Conservation (phyloP, 495 filamentous ascomycete genomes). For the Evansstolkia leycettana region DNA sequence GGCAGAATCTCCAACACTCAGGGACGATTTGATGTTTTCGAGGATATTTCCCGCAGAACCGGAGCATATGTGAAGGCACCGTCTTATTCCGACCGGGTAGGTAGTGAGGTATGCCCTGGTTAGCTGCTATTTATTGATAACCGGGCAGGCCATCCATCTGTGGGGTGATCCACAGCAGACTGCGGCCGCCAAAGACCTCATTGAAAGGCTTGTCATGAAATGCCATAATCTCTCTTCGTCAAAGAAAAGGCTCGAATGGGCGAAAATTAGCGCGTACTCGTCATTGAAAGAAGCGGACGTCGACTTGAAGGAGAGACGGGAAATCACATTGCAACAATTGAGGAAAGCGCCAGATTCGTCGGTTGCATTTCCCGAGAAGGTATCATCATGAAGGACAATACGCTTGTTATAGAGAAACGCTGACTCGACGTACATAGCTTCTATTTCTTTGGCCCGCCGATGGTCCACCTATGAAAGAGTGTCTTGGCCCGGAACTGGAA, state of each 20-base stretch:
- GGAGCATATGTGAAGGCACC: slow-evolving; percentile 15
- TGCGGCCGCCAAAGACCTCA: slow-evolving; percentile 11
- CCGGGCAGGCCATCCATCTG: slow-evolving; percentile 8
- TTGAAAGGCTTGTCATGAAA: slow-evolving; percentile 11
- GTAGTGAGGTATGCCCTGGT: neutral
- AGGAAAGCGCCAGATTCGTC: slow-evolving; percentile 17
- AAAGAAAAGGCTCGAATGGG: slow-evolving; percentile 10
- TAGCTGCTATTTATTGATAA: neutral
- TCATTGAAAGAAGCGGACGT: slow-evolving; percentile 7
- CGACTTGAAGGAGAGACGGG: slow-evolving; percentile 13
- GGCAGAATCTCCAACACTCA: neutral
- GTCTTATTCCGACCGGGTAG: slow-evolving; percentile 8
- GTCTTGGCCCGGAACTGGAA: slow-evolving; percentile 34
- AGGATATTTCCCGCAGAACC: slow-evolving; percentile 11
- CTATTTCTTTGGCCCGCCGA: slow-evolving; percentile 34
- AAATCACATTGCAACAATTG: slow-evolving; percentile 12
- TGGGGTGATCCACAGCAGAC: slow-evolving; percentile 15
- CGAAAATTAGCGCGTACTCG: slow-evolving; percentile 9
- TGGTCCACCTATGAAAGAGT: slow-evolving; percentile 19
- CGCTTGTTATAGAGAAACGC: no score
- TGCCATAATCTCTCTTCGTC: slow-evolving; percentile 4
- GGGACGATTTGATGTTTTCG: slow-evolving; percentile 12
- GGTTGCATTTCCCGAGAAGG: slow-evolving; percentile 13
- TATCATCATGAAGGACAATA: slow-evolving; percentile 5
- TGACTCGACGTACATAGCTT: no score